These are phyloP conservation scores for Neofusicoccum ribis DNA, from an alignment of 2,329 filamentous ascomycete genomes.

Conservation along the genomic window DNA sequence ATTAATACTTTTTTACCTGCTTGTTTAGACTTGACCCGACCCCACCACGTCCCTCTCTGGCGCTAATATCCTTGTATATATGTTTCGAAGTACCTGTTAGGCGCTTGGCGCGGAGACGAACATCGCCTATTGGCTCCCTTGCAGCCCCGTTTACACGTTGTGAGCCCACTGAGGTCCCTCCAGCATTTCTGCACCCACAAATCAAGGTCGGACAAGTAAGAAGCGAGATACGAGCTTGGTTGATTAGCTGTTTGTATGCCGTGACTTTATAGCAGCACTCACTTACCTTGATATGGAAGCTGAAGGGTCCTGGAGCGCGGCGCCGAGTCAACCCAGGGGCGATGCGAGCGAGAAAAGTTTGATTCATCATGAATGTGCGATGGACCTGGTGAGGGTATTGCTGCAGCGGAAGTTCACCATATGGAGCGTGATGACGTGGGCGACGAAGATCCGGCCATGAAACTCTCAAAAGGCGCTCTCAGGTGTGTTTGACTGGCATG, in stretches of 20 bases:
- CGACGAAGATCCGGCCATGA: too few species aligned
- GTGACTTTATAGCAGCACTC: too few species aligned
- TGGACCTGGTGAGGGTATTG: too few species aligned
- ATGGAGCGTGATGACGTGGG: too few species aligned
- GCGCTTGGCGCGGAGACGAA: background rate
- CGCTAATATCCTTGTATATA: background rate
- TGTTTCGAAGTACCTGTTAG: background rate
- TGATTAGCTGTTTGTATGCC: too few species aligned
- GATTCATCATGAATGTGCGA: too few species aligned
- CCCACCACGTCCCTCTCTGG: background rate
- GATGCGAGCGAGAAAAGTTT: too few species aligned
- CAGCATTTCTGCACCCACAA: background rate
- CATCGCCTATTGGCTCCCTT: background rate
- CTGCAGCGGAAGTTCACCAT: too few species aligned
- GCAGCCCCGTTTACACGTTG: background rate
- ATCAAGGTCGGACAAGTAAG: background rate
- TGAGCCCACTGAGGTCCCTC: background rate
- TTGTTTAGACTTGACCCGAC: background rate
- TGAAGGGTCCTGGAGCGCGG: background rate
- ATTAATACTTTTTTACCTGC: constrained; percentile 3
- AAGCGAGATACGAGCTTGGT: background rate
- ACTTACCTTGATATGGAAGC: background rate
- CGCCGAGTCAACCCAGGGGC: background rate
- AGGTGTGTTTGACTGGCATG: too few species aligned
- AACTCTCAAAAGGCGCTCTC: too few species aligned